Percentiles rank a stretch among this genome's conserved stretches.
Conservation (phyloP, 2,329 filamentous ascomycete genomes). For the Pestalotiopsis sp. region DNA sequence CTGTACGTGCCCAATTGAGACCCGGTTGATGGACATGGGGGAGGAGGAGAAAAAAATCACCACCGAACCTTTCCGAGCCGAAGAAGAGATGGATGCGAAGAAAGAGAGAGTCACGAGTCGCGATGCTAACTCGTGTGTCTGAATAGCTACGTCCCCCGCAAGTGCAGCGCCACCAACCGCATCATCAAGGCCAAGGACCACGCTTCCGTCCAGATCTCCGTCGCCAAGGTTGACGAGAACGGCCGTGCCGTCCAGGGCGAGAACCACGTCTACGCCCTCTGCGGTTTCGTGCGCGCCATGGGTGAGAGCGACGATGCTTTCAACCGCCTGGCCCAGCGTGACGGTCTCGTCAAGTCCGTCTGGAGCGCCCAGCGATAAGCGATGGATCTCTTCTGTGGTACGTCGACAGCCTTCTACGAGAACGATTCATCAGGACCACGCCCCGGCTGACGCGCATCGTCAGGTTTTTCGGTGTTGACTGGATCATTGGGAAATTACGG, state of each 20-base stretch:
- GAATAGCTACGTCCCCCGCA: slow-evolving; percentile 91
- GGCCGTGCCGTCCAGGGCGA: slow-evolving; percentile 90
- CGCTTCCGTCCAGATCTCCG: slow-evolving; percentile 93
- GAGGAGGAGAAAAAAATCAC: background rate
- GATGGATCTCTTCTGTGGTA: slow-evolving; percentile 15
- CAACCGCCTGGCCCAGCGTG: slow-evolving; percentile 93
- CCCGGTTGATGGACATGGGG: slow-evolving; percentile 17
- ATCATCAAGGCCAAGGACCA: slow-evolving; percentile 99
- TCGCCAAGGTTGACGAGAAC: slow-evolving; percentile 99
- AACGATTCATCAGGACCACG: background rate
- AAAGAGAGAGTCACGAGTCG: background rate
- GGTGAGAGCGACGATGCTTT: slow-evolving; percentile 96
- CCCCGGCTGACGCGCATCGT: slow-evolving; percentile 4
- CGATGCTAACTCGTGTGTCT: slow-evolving; percentile 7
- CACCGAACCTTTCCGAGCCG: background rate
- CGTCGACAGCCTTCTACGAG: background rate
- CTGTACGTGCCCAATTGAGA: slow-evolving; percentile 63
- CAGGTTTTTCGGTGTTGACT: slow-evolving; percentile 22
- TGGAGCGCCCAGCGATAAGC: slow-evolving; percentile 75
- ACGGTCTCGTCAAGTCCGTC: slow-evolving; percentile 95
- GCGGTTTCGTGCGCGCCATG: slow-evolving; percentile 96
- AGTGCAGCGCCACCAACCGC: slow-evolving; percentile 97
- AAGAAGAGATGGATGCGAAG: background rate
- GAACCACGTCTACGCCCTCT: slow-evolving; percentile 96
- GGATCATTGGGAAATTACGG: slow-evolving; percentile 20